phyloP scores from a whole-genome alignment of 2,329 filamentous ascomycete species.

The Fusarium sarcochroum region DNA sequence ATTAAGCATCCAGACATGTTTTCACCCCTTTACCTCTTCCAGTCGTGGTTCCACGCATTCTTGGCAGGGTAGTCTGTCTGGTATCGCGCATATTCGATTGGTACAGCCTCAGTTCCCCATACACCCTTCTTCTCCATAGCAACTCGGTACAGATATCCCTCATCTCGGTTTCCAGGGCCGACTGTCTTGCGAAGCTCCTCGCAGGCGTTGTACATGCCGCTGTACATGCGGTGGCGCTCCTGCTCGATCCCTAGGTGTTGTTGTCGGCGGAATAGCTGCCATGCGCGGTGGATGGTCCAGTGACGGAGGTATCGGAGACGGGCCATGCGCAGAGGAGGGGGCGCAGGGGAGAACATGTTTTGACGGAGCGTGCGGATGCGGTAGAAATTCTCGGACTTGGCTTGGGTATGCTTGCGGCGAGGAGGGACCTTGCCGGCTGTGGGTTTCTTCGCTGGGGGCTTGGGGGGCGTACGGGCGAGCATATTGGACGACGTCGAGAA shows the following conservation, averaged over 20 bases:
- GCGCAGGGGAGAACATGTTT: constrained; percentile 66
- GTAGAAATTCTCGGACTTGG: constrained; percentile 57
- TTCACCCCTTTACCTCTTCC: constrained; percentile 74
- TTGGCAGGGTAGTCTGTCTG: constrained; percentile 86
- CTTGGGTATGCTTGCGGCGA: constrained; percentile 47
- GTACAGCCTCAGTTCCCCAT: constrained; percentile 79
- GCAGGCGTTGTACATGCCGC: constrained; percentile 86
- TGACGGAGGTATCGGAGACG: constrained; percentile 90
- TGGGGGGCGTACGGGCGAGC: constrained; percentile 51
- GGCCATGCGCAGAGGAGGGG: constrained; percentile 85
- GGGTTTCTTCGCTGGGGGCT: constrained; percentile 45
- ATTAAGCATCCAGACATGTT: not conserved
- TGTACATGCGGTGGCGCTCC: constrained; percentile 84
- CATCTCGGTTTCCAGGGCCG: constrained; percentile 69
- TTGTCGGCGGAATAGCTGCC: constrained; percentile 83
- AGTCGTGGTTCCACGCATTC: constrained; percentile 92
- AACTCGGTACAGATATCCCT: constrained; percentile 84
- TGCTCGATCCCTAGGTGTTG: constrained; percentile 73
- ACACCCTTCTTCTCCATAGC: constrained; percentile 93
- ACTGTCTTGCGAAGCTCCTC: constrained; percentile 80
- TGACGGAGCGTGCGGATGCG: constrained; percentile 62
- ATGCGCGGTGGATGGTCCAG: constrained; percentile 99
- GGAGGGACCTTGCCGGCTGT: constrained; percentile 43
- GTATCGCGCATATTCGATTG: constrained; percentile 89
- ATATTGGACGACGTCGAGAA: constrained; percentile 53